Evolutionary conservation across 2,329 filamentous ascomycete genomes (phyloP).

Genomic region (Ilyonectria robusta): DNA sequence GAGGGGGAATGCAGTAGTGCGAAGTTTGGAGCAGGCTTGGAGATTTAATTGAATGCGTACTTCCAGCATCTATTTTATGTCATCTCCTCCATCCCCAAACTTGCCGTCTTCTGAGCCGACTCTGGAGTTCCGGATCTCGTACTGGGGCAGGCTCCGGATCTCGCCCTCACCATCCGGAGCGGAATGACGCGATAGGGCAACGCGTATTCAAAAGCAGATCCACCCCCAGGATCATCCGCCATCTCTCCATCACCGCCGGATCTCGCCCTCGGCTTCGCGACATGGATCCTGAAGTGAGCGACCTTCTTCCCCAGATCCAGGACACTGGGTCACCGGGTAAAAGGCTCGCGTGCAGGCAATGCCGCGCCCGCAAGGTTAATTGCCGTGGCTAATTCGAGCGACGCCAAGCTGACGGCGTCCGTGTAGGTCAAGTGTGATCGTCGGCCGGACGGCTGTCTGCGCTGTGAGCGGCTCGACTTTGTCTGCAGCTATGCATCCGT

Average conservation of each 20-base stretch:
- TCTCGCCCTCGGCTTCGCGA: slow-evolving; percentile 25
- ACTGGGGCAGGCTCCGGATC: slow-evolving; percentile 20
- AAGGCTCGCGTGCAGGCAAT: slow-evolving; percentile 41
- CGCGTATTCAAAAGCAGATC: slow-evolving; percentile 18
- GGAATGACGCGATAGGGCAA: slow-evolving; percentile 33
- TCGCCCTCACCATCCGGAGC: slow-evolving; percentile 25
- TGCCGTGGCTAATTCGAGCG: background rate
- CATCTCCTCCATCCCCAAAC: background rate
- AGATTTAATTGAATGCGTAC: background rate
- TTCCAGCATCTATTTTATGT: background rate
- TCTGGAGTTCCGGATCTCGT: slow-evolving; percentile 37
- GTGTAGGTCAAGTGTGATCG: slow-evolving; percentile 47
- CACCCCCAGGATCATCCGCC: background rate
- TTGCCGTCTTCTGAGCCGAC: background rate
- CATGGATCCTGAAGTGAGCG: slow-evolving; percentile 2
- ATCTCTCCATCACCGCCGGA: slow-evolving; percentile 30
- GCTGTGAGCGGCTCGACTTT: slow-evolving; percentile 37
- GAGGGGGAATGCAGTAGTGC: background rate
- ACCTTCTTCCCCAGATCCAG: slow-evolving; percentile 9
- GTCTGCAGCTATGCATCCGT: slow-evolving; percentile 31
- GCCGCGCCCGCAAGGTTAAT: slow-evolving; percentile 44
- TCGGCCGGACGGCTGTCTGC: slow-evolving; percentile 31
- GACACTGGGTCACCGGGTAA: slow-evolving; percentile 7
- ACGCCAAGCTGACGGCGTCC: slow-evolving; percentile 25
- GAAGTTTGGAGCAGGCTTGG: background rate